Evolutionary conservation across 306 rosid species (phyloP).

Genomic region (Lathyrus aphaca): DNA sequence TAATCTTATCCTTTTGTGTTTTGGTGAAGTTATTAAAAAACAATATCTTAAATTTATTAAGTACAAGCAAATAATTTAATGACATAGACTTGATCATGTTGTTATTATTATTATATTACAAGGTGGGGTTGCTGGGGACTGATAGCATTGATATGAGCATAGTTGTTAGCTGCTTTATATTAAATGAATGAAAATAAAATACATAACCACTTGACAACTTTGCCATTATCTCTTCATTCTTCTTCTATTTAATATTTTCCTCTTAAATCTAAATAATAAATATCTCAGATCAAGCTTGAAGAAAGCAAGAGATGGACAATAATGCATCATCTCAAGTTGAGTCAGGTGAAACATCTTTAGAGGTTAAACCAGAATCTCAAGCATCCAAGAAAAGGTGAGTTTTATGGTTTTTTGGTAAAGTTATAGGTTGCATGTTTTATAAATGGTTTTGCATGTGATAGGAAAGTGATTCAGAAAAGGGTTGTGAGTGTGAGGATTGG

Average conservation of each 20-base stretch:
- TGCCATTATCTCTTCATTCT: constrained; percentile 45
- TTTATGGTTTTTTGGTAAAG: constrained; percentile 27
- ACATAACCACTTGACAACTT: constrained; percentile 52
- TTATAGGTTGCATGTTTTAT: constrained; percentile 8
- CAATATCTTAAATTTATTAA: not conserved
- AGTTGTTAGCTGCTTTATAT: constrained; percentile 46
- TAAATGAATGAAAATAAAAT: constrained; percentile 57
- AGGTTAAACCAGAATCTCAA: constrained; percentile 51
- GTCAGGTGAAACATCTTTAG: constrained; percentile 43
- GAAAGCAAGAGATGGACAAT: constrained; percentile 43
- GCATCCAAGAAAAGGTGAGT: constrained; percentile 62
- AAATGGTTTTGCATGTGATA: constrained; percentile 39
- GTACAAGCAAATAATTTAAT: not conserved
- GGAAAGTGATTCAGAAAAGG: constrained; percentile 72
- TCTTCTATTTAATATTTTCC: constrained; percentile 36
- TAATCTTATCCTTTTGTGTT: too few relatives aligned
- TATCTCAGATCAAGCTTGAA: constrained; percentile 21
- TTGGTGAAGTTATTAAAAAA: not conserved
- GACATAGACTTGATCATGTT: not conserved
- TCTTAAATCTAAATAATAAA: constrained; percentile 14
- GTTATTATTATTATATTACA: constrained; percentile 36
- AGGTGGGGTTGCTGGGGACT: constrained; percentile 53
- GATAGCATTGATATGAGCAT: constrained; percentile 41
- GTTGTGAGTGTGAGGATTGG: constrained; percentile 75
- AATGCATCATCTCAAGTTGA: constrained; percentile 49